Evolutionary conservation across 176 grass and related monocot genomes (phyloP).

Genomic region (Carex parvula): DNA sequence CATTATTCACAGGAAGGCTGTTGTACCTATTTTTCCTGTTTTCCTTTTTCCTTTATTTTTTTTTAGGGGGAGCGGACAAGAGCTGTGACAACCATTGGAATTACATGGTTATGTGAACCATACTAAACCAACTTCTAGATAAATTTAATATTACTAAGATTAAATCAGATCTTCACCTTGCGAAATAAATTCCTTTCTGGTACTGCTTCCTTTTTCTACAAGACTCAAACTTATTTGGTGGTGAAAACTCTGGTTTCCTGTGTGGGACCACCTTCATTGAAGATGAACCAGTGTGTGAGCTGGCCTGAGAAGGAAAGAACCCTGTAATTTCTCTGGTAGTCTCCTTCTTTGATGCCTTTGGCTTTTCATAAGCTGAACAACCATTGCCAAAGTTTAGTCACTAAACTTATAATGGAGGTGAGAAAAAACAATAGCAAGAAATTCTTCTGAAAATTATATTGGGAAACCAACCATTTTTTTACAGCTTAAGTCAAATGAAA

Average conservation of each 20-base stretch:
- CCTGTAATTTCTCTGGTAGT: neutral
- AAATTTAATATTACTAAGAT: neutral
- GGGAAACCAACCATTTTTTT: neutral
- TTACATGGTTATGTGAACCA: neutral
- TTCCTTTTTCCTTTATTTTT: neutral
- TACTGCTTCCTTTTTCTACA: conserved; percentile 21
- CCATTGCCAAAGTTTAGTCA: neutral
- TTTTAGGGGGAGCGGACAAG: neutral
- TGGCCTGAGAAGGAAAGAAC: neutral
- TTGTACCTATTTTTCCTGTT: neutral
- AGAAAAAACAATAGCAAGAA: neutral
- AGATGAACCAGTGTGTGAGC: neutral
- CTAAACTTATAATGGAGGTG: neutral
- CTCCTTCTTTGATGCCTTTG: conserved; percentile 9
- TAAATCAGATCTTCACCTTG: conserved; percentile 13
- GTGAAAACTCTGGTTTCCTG: neutral
- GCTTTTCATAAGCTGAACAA: neutral
- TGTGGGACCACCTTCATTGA: neutral
- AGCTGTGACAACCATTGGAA: neutral
- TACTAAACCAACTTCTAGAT: neutral
- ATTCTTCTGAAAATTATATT: neutral
- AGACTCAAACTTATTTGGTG: conserved; percentile 16
- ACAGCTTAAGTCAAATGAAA: neutral
- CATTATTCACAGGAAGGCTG: neutral
- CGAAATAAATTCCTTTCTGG: neutral